Percentiles rank a stretch among this genome's conserved stretches.
phyloP scores from a whole-genome alignment of 768 basidiomycete species.

The Podaxis carcinomalis region DNA sequence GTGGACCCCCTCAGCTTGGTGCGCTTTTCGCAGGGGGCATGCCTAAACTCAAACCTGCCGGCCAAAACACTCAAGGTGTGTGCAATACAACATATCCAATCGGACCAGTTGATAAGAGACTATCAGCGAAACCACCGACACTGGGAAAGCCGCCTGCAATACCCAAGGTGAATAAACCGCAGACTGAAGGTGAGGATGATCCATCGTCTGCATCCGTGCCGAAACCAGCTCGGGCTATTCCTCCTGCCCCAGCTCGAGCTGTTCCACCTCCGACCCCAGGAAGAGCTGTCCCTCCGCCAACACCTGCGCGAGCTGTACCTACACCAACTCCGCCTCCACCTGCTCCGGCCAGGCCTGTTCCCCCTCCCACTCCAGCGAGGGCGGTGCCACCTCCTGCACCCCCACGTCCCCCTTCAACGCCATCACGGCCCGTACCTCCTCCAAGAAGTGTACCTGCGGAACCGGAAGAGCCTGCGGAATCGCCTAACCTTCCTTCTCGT shows the following conservation, averaged over 20 bases:
- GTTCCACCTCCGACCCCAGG: slow-evolving; percentile 30
- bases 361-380: not conserved
- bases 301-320: slow-evolving; percentile 28
- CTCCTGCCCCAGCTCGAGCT: slow-evolving; percentile 25
- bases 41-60: slow-evolving; percentile 86
- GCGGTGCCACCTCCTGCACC: slow-evolving; percentile 5
- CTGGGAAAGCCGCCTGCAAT: slow-evolving; percentile 66
- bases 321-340: slow-evolving; percentile 20
- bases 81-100: slow-evolving; percentile 9
- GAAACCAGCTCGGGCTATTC: not conserved
- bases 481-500: not conserved
- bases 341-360: not conserved
- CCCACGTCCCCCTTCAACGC: slow-evolving; percentile 1
- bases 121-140: slow-evolving; percentile 53
- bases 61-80: slow-evolving; percentile 53
- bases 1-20: slow-evolving; percentile 73
- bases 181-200: not conserved
- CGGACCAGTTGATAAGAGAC: not conserved
- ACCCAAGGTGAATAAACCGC: slow-evolving; percentile 36
- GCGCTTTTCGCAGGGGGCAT: slow-evolving; percentile 88
- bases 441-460: not conserved
- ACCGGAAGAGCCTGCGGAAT: not conserved
- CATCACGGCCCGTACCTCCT: slow-evolving; percentile 5
- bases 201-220: slow-evolving; percentile 14
- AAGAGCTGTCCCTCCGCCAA: slow-evolving; percentile 24